Conservation (phyloP, 2,329 filamentous ascomycete genomes). For the Hypoxylon sp. region DNA sequence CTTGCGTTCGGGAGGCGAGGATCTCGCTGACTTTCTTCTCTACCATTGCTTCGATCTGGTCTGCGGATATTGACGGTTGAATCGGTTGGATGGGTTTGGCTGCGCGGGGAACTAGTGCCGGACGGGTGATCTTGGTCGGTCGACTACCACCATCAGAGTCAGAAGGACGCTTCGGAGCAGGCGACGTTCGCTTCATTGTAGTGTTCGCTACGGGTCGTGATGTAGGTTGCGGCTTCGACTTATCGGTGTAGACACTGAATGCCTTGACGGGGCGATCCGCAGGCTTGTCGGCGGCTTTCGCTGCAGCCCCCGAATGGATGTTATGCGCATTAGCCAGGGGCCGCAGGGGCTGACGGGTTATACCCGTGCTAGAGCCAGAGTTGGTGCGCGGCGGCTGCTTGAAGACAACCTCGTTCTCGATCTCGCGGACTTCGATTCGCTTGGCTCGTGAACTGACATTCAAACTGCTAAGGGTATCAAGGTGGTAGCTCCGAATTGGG, state of each 20-base stretch:
- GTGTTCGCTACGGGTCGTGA: constrained; percentile 46
- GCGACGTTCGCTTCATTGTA: constrained; percentile 48
- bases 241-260: constrained; percentile 90
- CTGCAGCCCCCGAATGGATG: constrained; percentile 71
- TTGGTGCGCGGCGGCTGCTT: constrained; percentile 77
- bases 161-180: constrained; percentile 61
- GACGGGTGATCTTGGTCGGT: constrained; percentile 50
- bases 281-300: constrained; percentile 68
- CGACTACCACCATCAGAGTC: constrained; percentile 58
- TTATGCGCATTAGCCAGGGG: constrained; percentile 84
- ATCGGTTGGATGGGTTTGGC: constrained; percentile 41
- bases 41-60: constrained; percentile 90
- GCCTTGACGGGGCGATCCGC: constrained; percentile 81
- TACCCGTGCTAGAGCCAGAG: constrained; percentile 58
- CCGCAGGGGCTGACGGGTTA: constrained; percentile 80
- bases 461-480: constrained; percentile 92
- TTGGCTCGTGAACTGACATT: constrained; percentile 97
- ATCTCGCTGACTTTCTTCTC: constrained; percentile 93
- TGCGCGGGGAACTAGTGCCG: constrained; percentile 40
- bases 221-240: constrained; percentile 63
- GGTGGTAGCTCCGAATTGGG: constrained; percentile 90
- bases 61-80: constrained; percentile 69
- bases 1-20: constrained; percentile 80
- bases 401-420: constrained; percentile 95
- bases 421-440: constrained; percentile 94